Conservation (phyloP, 2,329 filamentous ascomycete genomes). For the Cylindrodendrum hubeiense region DNA sequence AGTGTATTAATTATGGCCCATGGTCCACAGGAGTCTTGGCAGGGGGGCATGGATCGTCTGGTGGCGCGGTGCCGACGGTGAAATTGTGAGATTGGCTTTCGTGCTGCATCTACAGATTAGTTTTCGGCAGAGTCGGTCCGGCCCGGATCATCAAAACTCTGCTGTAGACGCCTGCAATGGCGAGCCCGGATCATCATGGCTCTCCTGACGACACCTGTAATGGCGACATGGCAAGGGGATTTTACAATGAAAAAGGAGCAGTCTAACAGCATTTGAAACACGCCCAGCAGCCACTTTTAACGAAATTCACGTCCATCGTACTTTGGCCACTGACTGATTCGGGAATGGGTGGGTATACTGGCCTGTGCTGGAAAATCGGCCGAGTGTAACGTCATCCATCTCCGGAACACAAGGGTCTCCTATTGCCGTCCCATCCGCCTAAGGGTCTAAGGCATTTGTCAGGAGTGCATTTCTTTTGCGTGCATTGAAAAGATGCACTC, state of each 20-base stretch:
- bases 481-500: background rate
- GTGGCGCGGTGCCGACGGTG: background rate
- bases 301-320: no score
- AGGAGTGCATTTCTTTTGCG: background rate
- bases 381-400: background rate
- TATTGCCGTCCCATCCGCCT: background rate
- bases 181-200: no score
- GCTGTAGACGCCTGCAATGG: background rate
- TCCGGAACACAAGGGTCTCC: background rate
- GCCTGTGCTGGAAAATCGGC: background rate
- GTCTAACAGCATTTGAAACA: no score
- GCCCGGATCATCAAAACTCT: conserved; percentile 1
- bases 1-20: background rate
- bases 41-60: background rate
- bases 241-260: no score
- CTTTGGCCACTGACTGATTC: no score
- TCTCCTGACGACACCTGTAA: no score
- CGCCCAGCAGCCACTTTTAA: no score
- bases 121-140: background rate
- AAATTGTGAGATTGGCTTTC: conserved; percentile 10
- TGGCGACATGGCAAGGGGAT: no score
- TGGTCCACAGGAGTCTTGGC: background rate
- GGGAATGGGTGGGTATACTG: background rate
- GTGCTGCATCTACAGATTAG: background rate
- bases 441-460: background rate